Conservation (phyloP, 1,139 yeast genomes). For the Candida mesenterica region DNA sequence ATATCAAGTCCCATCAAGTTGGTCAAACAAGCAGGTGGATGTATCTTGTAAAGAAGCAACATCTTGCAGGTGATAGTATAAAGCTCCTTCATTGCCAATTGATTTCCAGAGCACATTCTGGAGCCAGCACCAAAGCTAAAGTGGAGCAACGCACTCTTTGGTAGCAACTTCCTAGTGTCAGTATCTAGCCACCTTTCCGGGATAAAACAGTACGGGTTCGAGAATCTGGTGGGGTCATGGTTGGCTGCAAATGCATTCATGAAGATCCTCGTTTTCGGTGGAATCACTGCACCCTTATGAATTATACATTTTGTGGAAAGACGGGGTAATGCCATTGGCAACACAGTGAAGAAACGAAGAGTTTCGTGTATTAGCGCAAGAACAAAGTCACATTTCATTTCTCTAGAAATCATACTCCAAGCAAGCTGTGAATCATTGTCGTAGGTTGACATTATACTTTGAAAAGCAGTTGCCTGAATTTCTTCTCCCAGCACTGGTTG, state of each 20-base stretch:
- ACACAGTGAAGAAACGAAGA: conserved; percentile 59
- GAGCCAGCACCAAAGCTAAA: conserved; percentile 71
- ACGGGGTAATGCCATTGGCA: conserved; percentile 68
- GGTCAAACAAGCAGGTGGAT: conserved; percentile 32
- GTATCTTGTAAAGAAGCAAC: conserved; percentile 36
- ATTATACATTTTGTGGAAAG: conserved; percentile 50
- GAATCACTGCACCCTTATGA: conserved; percentile 43
- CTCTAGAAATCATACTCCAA: conserved; percentile 44
- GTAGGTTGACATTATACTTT: conserved; percentile 31
- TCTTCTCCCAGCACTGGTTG: conserved; percentile 42
- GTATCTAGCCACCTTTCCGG: conserved; percentile 60
- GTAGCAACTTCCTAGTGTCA: conserved; percentile 13
- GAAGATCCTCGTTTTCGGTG: conserved; percentile 53
- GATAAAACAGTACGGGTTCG: conserved; percentile 49
- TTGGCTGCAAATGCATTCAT: conserved; percentile 75
- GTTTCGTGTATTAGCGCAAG: conserved; percentile 64
- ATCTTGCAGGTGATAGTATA: conserved; percentile 41
- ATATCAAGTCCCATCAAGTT: conserved; percentile 47
- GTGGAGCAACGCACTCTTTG: conserved; percentile 29
- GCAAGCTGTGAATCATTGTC: conserved; percentile 36
- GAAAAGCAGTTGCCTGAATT: conserved; percentile 44
- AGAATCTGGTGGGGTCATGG: conserved; percentile 52
- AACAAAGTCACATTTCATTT: conserved; percentile 45
- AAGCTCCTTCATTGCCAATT: conserved; percentile 61
- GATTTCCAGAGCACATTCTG: conserved; percentile 66